Base-by-base conservation (phyloP, 768 basidiomycete species). In the Leucocoprinus leucothites region DNA sequence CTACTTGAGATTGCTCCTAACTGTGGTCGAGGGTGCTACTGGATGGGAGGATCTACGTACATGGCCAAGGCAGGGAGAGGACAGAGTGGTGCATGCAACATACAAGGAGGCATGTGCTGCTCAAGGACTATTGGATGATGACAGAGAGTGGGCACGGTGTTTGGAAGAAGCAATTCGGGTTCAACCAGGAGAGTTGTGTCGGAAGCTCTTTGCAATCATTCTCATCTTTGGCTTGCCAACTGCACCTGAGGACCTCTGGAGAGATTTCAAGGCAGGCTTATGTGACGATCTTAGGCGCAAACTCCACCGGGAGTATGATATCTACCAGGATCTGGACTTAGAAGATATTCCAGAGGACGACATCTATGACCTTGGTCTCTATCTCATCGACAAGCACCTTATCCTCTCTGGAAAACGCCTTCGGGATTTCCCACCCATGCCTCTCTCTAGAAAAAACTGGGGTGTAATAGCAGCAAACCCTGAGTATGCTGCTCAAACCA, bases 71-170 rank as follows among this genome's bases (percentile, higher is more conserved):
- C n/a, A n/a, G n/a, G n/a, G n/a, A n/a, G n/a, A n/a, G n/a, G 11
- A 31, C 11, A 11, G 31, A 5, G 11, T 31, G 5, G 31, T 31
- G 31, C 31, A 31, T 57, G 45, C 1, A 56, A 71, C 73, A 1
- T 82, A 71, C 47, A 61, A 71, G 43, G 72, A 64, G 0, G 77
- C 77, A 2, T 82, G 79, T 51, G 24, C 69, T n/a, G 73, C 73
- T 14, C 49, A 56, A 1, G 77, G 76, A 0, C 67, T 82, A 0
- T 62, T 82, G 0, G 67, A 79, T n/a, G 73, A 80, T 68, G 74
- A 82, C 63, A 59, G 63, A 0, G 80, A 82, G 57, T 82, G 76
- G 76, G 7, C 60, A 0, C 57, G 61, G 1, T 79, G 77, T 53
- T 58, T 65, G 68, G 55, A 64, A 18, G 77, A 79, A 45, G 80